Conservation (phyloP, 257 asterid genomes). For the Coffea eugenioides region DNA sequence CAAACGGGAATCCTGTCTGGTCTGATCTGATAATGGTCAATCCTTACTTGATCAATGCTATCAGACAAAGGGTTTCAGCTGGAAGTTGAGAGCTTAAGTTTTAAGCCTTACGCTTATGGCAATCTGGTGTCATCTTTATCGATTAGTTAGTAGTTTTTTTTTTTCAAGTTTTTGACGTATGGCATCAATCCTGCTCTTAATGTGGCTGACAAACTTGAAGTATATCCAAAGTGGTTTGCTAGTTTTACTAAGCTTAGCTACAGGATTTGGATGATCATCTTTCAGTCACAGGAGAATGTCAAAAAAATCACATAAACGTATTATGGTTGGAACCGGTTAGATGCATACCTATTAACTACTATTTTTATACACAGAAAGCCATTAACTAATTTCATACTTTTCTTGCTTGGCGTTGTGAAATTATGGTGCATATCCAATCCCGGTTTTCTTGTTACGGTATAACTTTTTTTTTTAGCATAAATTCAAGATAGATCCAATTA, state of each 20-base stretch:
- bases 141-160: background rate
- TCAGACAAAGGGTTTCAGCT: background rate
- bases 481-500: background rate
- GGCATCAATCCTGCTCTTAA: background rate
- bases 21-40: background rate
- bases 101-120: background rate
- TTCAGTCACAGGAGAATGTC: background rate
- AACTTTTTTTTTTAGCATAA: background rate
- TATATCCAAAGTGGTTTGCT: background rate
- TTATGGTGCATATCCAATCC: background rate
- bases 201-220: background rate
- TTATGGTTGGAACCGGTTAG: too few relatives aligned
- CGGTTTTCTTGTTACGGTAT: background rate
- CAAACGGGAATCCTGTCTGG: background rate
- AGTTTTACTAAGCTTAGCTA: background rate
- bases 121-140: background rate
- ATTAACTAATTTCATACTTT: background rate
- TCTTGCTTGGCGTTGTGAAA: background rate
- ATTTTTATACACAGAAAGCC: background rate
- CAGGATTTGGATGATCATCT: background rate
- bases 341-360: too few relatives aligned
- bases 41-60: background rate
- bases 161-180: background rate
- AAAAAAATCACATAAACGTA: background rate
- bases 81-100: background rate